Percentiles rank a stretch among this genome's conserved stretches.
phyloP scores from a whole-genome alignment of 2,329 filamentous ascomycete species.

The Amauroascus verrucosus region DNA sequence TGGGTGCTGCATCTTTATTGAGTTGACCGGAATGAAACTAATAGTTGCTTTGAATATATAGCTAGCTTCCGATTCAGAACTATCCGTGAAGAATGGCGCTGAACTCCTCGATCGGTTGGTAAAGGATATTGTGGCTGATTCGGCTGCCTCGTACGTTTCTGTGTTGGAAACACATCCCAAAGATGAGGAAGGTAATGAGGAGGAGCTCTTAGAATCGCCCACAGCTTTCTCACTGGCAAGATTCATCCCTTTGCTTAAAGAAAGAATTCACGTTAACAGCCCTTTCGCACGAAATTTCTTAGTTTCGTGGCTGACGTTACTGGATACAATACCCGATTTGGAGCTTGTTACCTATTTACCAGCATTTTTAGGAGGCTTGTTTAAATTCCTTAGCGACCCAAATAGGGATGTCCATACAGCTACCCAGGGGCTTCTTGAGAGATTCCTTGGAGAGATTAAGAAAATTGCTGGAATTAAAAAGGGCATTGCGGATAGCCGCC shows the following conservation, averaged over 20 bases:
- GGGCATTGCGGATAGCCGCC: constrained; percentile 77
- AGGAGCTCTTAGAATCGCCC: constrained; percentile 45
- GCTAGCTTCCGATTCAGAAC: constrained; percentile 89
- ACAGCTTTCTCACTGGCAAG: constrained; percentile 84
- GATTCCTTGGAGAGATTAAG: constrained; percentile 87
- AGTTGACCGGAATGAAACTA: constrained; percentile 8
- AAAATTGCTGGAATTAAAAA: constrained; percentile 88
- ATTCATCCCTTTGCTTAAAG: constrained; percentile 88
- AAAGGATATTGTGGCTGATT: constrained; percentile 93
- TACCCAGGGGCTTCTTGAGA: constrained; percentile 78
- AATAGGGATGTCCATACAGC: constrained; percentile 92
- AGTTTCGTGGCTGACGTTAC: constrained; percentile 86
- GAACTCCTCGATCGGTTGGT: constrained; percentile 89
- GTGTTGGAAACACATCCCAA: constrained; percentile 58
- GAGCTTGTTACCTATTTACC: constrained; percentile 89
- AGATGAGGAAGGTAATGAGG: constrained; percentile 29
- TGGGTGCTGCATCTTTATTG: constrained; percentile 35
- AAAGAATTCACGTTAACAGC: constrained; percentile 87
- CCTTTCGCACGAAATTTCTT: constrained; percentile 92
- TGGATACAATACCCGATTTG: constrained; percentile 93
- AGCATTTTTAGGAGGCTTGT: constrained; percentile 76
- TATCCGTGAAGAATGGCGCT: constrained; percentile 96
- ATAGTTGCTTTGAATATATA: constrained; percentile 28
- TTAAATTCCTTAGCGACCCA: constrained; percentile 84
- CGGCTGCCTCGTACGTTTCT: constrained; percentile 87